Percentiles rank a stretch among this genome's conserved stretches.
Conservation (phyloP, 441 rosid species). For the Erodium texanum region DNA sequence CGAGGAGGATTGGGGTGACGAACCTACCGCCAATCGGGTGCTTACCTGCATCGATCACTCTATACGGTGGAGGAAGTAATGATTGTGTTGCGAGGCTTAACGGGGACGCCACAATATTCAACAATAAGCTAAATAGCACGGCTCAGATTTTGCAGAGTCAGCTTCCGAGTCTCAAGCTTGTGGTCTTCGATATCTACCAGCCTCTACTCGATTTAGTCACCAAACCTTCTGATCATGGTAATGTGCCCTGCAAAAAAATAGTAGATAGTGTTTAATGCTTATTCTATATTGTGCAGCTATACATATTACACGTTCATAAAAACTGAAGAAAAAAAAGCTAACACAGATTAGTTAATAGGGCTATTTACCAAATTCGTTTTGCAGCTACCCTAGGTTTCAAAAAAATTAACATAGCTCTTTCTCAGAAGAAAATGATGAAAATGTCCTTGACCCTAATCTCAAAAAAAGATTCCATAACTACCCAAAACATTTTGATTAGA, state of each 20-base stretch:
- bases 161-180: slow-evolving; percentile 73
- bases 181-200: slow-evolving; percentile 66
- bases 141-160: slow-evolving; percentile 42
- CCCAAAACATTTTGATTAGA: too few species aligned
- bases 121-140: slow-evolving; percentile 57
- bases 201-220: slow-evolving; percentile 69
- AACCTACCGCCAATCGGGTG: slow-evolving; percentile 80
- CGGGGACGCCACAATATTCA: slow-evolving; percentile 61
- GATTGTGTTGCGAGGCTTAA: slow-evolving; percentile 67
- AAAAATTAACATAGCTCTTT: too few species aligned
- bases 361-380: too few species aligned
- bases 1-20: slow-evolving; percentile 77
- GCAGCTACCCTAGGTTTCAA: too few species aligned
- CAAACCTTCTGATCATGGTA: slow-evolving; percentile 62
- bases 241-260: slow-evolving; percentile 19
- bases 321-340: not conserved
- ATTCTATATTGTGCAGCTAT: not conserved
- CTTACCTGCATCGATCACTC: slow-evolving; percentile 83
- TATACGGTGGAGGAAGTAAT: slow-evolving; percentile 67
- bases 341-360: too few species aligned
- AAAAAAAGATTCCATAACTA: too few species aligned
- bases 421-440: too few species aligned
- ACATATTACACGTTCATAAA: not conserved
- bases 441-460: too few species aligned
- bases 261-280: slow-evolving; percentile 5